Base-by-base conservation (phyloP, 2,329 filamentous ascomycete genomes). In the Tolypocladium guangdongense region DNA sequence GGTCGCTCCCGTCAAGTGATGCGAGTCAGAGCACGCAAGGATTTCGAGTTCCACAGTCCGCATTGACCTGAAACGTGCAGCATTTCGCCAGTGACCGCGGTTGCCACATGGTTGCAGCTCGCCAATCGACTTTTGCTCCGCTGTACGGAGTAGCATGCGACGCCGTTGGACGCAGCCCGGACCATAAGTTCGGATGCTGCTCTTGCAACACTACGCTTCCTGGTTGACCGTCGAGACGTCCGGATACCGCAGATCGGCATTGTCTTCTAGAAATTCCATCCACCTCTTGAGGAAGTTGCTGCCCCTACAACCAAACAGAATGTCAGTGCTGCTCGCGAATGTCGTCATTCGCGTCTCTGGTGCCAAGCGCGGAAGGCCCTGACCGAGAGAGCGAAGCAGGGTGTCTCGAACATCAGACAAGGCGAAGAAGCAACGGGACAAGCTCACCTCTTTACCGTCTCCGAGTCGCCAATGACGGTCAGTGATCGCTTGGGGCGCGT, bases 401-500 rank as follows among this genome's bases (percentile, higher is more conserved):
- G 10, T 39, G 38, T 12, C n/a, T 41, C 20, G 38, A n/a, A n/a
- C 7, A 41, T 24, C 38, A 10, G n/a, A 39, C 20, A 45, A n/a
- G 12, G 37, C 45, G 22, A 47, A 37, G 37, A 46, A 49, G 30
- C 24, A 18, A 27, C 22, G 33, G n/a, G n/a, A 41, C n/a, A 35
- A n/a, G 32, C n/a, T 80, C 76, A 95, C 88, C 81, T 84, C 70
- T 86, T 84, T 53, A 96, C 88, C 3, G 92, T 97, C 67, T 96
- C 93, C 55, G 90, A 93, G 69, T 99, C 93, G 46, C 92, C 93
- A 63, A 96, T 86, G 20, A 99, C 80, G 57, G 88, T 93, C 45
- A 99, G 76, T 65, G 93, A 92, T 61, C 93, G 82, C 73, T 88
- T 92, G 7, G 93, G 90, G 59, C 93, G 83, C 57, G 93, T 99